These are phyloP conservation scores for Hypoxylon fragiforme DNA, from an alignment of 495 filamentous ascomycete genomes.

Conservation along the genomic window DNA sequence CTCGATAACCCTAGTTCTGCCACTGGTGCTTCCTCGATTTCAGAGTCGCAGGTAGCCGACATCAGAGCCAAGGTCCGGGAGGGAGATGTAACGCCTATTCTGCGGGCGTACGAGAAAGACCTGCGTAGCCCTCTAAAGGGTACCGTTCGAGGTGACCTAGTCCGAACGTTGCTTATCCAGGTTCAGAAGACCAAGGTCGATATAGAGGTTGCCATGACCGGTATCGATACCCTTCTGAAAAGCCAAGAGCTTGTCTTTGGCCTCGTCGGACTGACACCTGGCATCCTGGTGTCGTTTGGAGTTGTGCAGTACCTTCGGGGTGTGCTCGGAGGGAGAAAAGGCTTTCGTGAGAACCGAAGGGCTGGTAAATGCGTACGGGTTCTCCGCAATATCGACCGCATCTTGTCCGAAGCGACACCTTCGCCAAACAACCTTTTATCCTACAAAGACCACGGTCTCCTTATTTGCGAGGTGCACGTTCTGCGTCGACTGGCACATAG, in stretches of 20 bases:
- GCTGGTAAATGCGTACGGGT: constrained; percentile 70
- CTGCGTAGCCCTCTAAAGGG: constrained; percentile 76
- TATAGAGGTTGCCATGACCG: constrained; percentile 91
- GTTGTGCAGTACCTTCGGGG: constrained; percentile 69
- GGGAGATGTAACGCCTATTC: constrained; percentile 88
- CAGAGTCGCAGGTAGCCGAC: constrained; percentile 63
- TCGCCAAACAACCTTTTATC: constrained; percentile 67
- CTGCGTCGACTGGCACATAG: constrained; percentile 66
- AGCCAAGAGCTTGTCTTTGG: constrained; percentile 97
- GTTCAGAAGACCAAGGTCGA: constrained; percentile 99
- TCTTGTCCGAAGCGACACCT: constrained; percentile 67
- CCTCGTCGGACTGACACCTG: constrained; percentile 90
- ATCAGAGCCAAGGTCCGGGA: constrained; percentile 79
- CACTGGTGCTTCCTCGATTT: constrained; percentile 46
- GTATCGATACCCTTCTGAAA: constrained; percentile 89
- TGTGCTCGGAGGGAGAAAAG: constrained; percentile 66
- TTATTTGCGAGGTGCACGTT: constrained; percentile 85
- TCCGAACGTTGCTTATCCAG: constrained; percentile 90
- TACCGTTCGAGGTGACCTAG: constrained; percentile 79
- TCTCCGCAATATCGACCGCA: constrained; percentile 83
- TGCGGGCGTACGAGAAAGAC: constrained; percentile 88
- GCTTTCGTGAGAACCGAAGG: constrained; percentile 60
- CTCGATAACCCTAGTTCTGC: constrained; percentile 67
- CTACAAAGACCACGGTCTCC: constrained; percentile 87
- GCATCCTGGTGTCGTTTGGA: constrained; percentile 81